Evolutionary conservation across 305 asterid genomes (phyloP).

Genomic region (Lippia alba): DNA sequence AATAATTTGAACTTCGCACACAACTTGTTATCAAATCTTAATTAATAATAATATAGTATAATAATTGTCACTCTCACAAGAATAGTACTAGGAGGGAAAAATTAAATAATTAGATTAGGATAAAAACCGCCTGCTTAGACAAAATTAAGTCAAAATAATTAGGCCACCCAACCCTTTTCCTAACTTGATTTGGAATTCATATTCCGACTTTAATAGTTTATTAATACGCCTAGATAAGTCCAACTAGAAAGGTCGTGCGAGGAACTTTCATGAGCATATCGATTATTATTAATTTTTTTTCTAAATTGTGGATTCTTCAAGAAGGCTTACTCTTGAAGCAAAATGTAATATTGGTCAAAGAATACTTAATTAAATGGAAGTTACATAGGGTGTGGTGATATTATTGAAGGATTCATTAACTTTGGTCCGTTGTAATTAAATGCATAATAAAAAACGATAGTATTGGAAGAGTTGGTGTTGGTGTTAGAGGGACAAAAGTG

Average conservation of each 20-base stretch:
- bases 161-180: slow-evolving; percentile 50
- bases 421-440: too few species aligned
- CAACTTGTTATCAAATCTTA: background rate
- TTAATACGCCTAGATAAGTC: background rate
- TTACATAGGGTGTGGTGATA: too few species aligned
- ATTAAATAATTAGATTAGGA: slow-evolving; percentile 4
- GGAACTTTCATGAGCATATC: slow-evolving; percentile 28
- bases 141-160: slow-evolving; percentile 48
- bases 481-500: slow-evolving; percentile 33
- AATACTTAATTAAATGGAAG: background rate
- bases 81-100: slow-evolving; percentile 4
- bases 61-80: slow-evolving; percentile 27
- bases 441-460: background rate
- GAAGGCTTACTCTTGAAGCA: background rate
- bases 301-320: slow-evolving; percentile 12
- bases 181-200: slow-evolving; percentile 17
- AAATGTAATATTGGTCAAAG: slow-evolving; percentile 10
- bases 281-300: background rate
- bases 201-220: slow-evolving; percentile 10
- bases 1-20: background rate
- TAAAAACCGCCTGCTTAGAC: slow-evolving; percentile 24
- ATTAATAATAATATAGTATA: background rate
- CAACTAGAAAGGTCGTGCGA: slow-evolving; percentile 9
- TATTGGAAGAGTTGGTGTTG: slow-evolving; percentile 24
- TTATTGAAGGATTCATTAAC: too few species aligned